Percentiles rank a stretch among this genome's conserved stretches.
These are phyloP conservation scores for Yamadazyma epiphylla DNA, from an alignment of 1,139 yeast genomes.

Conservation along the genomic window DNA sequence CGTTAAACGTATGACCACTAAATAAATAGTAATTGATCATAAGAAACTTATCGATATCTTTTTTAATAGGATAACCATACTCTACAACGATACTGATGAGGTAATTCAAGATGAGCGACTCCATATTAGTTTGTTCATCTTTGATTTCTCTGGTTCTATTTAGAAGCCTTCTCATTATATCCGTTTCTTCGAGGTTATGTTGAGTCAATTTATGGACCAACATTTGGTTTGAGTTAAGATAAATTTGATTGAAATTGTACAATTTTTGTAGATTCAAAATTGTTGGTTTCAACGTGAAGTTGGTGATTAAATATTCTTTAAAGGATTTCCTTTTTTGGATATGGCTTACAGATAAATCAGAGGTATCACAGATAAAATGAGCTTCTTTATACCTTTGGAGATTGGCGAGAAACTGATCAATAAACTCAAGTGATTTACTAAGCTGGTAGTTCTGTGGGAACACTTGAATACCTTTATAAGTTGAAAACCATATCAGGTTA, in stretches of 20 bases:
- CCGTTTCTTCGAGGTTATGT: slow-evolving; percentile 2
- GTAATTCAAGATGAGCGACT: slow-evolving; percentile 12
- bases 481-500: slow-evolving; percentile 11
- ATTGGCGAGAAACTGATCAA: slow-evolving; percentile 12
- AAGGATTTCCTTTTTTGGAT: slow-evolving; percentile 4
- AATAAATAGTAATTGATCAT: slow-evolving; percentile 21
- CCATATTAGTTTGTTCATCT: slow-evolving; percentile 14
- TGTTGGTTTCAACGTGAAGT: slow-evolving; percentile 19
- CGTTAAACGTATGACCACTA: slow-evolving; percentile 24
- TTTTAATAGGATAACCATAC: slow-evolving; percentile 3
- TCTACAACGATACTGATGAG: slow-evolving; percentile 15
- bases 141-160: slow-evolving; percentile 3
- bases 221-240: slow-evolving; percentile 15
- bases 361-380: not conserved
- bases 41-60: slow-evolving; percentile 25
- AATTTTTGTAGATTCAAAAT: slow-evolving; percentile 23
- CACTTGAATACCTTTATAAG: slow-evolving; percentile 17
- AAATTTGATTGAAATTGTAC: slow-evolving; percentile 22
- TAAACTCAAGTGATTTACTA: slow-evolving; percentile 9
- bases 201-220: slow-evolving; percentile 8
- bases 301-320: slow-evolving; percentile 11
- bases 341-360: not conserved
- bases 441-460: slow-evolving; percentile 15
- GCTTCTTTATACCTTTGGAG: not conserved
- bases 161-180: not conserved